Evolutionary conservation across 2,329 filamentous ascomycete genomes (phyloP).

Genomic region (Onygenales sp.): DNA sequence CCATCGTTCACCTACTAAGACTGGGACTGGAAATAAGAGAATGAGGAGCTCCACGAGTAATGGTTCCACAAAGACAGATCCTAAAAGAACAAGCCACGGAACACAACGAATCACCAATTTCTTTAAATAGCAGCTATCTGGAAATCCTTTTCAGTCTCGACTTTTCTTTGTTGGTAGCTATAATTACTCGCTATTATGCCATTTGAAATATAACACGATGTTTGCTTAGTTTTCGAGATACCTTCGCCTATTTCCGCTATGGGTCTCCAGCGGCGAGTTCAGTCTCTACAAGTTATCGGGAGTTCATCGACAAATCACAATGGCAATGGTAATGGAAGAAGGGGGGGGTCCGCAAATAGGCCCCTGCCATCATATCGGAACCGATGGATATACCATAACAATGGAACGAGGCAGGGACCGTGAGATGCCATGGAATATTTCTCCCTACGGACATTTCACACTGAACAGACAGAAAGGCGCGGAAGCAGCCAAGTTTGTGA

Average conservation of each 20-base stretch:
- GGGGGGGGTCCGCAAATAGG: too few species aligned
- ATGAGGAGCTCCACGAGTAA: conserved; percentile 50
- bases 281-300: too few species aligned
- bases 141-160: background rate
- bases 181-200: background rate
- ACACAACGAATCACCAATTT: conserved; percentile 45
- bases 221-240: too few species aligned
- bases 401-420: too few species aligned
- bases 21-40: conserved; percentile 27
- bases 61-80: conserved; percentile 33
- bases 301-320: too few species aligned
- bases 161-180: background rate
- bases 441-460: background rate
- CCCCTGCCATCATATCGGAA: too few species aligned
- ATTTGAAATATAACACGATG: background rate
- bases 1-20: conserved; percentile 13
- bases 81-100: conserved; percentile 36
- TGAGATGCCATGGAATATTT: too few species aligned
- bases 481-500: background rate
- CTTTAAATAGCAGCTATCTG: conserved; percentile 26
- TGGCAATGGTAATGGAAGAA: too few species aligned
- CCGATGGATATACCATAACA: too few species aligned
- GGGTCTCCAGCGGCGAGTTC: too few species aligned
- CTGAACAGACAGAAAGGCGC: background rate
- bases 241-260: too few species aligned